These are phyloP conservation scores for Fusarium praegraminearum DNA, from an alignment of 2,329 filamentous ascomycete species.

Conservation along the genomic window DNA sequence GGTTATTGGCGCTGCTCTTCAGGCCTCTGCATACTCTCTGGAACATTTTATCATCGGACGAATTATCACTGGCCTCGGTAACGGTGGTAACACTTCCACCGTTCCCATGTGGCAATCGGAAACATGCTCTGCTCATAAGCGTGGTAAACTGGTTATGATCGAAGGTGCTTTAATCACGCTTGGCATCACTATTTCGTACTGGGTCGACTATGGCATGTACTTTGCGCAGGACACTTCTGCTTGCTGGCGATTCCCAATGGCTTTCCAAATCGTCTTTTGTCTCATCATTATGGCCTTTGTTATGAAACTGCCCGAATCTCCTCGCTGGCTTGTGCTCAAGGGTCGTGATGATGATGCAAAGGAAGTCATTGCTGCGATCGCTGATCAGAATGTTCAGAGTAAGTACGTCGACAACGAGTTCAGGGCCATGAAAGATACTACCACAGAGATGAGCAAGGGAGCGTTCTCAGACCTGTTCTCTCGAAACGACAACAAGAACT, in stretches of 20 bases:
- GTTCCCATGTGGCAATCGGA: conserved; percentile 72
- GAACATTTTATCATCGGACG: conserved; percentile 69
- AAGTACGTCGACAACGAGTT: conserved; percentile 70
- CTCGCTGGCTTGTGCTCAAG: conserved; percentile 61
- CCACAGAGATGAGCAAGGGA: conserved; percentile 75
- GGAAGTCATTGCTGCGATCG: conserved; percentile 64
- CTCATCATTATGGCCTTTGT: conserved; percentile 67
- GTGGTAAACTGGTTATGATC: conserved; percentile 71
- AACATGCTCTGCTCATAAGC: conserved; percentile 67
- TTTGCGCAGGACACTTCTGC: conserved; percentile 57
- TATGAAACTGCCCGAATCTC: conserved; percentile 66
- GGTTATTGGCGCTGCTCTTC: conserved; percentile 68
- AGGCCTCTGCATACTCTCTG: conserved; percentile 66
- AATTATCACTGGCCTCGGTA: conserved; percentile 69
- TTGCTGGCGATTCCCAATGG: conserved; percentile 70
- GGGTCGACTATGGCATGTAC: conserved; percentile 70
- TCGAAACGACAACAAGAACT: conserved; percentile 66
- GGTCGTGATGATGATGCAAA: conserved; percentile 61
- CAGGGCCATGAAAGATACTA: conserved; percentile 72
- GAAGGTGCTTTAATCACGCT: conserved; percentile 69
- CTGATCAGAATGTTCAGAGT: conserved; percentile 65
- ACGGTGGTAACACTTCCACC: conserved; percentile 68
- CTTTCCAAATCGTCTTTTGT: conserved; percentile 67
- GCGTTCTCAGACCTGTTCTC: conserved; percentile 70
- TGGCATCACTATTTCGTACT: conserved; percentile 69